Conservation (phyloP, 2,329 filamentous ascomycete species). For the Arthrinium puccinioides region DNA sequence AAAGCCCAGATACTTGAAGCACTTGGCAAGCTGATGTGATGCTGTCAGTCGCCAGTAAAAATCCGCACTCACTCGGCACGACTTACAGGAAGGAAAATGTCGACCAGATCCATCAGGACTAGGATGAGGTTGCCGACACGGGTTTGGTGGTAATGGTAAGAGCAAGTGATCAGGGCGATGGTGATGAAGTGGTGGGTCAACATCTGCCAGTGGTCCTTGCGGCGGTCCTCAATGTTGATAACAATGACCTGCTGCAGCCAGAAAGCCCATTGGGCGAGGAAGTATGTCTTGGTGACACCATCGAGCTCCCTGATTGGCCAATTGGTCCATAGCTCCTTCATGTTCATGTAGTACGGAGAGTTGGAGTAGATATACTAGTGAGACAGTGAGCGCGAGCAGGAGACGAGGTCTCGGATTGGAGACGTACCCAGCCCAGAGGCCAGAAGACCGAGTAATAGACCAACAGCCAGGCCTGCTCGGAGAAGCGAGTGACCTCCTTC, state of each 20-base stretch:
- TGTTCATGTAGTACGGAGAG: conserved; percentile 71
- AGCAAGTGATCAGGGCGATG: conserved; percentile 68
- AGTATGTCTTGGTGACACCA: conserved; percentile 77
- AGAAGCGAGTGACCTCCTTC: conserved; percentile 77
- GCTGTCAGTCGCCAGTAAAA: no score
- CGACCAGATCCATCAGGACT: conserved; percentile 88
- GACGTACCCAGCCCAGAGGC: conserved; percentile 71
- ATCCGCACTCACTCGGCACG: no score
- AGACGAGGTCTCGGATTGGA: background rate
- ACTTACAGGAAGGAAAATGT: conserved; percentile 77
- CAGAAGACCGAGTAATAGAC: conserved; percentile 79
- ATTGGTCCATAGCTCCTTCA: conserved; percentile 72
- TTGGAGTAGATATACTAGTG: conserved; percentile 69
- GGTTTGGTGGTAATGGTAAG: conserved; percentile 81
- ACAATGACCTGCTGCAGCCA: conserved; percentile 93
- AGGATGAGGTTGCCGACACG: conserved; percentile 85
- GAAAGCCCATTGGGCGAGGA: conserved; percentile 83
- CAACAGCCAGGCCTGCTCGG: conserved; percentile 89
- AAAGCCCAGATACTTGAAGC: conserved; percentile 82
- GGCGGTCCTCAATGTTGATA: conserved; percentile 86
- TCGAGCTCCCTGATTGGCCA: conserved; percentile 75
- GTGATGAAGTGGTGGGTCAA: conserved; percentile 91
- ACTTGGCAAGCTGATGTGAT: conserved; percentile 68
- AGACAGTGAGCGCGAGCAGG: background rate
- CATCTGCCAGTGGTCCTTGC: conserved; percentile 97